Conservation (phyloP, 306 rosid species). For the Malus sieversii region DNA sequence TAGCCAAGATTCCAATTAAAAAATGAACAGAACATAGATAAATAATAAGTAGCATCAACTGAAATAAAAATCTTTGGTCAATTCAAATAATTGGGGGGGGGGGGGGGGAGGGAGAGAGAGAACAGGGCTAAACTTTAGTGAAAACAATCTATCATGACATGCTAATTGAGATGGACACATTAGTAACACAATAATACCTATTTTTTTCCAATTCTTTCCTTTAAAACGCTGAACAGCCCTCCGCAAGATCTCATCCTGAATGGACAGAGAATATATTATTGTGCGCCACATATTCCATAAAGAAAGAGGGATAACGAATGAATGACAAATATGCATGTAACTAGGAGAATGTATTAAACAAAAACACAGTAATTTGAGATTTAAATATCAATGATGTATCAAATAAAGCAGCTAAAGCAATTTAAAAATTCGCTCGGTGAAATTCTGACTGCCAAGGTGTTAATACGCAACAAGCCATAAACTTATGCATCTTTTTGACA, state of each 20-base stretch:
- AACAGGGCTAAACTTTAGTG: neutral
- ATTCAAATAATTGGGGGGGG: neutral
- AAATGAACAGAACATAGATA: constrained; percentile 7
- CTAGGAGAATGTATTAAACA: neutral
- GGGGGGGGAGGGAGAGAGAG: neutral
- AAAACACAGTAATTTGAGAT: neutral
- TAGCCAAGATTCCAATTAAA: constrained; percentile 24
- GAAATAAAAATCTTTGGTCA: neutral
- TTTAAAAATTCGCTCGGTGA: neutral
- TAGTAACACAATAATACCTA: constrained; percentile 42
- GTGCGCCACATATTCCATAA: neutral
- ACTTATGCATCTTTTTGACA: neutral
- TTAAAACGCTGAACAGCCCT: constrained; percentile 83
- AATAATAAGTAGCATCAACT: constrained; percentile 8
- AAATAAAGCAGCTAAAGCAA: neutral
- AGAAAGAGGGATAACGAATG: neutral
- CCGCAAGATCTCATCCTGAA: constrained; percentile 72
- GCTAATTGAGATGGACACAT: neutral
- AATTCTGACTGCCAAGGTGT: neutral
- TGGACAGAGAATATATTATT: constrained; percentile 19
- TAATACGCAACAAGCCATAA: neutral
- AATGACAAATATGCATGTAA: neutral
- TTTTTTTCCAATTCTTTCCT: constrained; percentile 98
- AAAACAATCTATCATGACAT: neutral
- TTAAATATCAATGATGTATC: neutral